These are phyloP conservation scores for Adansonia digitata DNA, from an alignment of 345 rosid genomes.

Conservation along the genomic window DNA sequence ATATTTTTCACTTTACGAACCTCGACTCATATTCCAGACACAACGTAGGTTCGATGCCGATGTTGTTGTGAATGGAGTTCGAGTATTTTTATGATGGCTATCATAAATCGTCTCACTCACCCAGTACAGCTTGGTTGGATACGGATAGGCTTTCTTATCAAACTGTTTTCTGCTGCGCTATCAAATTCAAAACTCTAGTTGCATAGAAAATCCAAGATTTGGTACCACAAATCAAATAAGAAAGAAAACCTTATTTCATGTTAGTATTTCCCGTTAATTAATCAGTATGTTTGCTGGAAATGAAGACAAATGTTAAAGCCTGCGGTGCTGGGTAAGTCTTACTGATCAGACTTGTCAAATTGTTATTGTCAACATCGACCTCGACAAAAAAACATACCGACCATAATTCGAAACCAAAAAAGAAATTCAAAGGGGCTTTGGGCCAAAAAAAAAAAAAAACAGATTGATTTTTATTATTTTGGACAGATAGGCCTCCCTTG, in stretches of 20 bases:
- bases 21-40: background rate
- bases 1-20: background rate
- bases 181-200: background rate
- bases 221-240: background rate
- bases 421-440: no score
- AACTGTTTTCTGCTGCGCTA: no score
- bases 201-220: background rate
- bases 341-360: background rate
- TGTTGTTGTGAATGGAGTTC: no score
- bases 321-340: background rate
- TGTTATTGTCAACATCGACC: background rate
- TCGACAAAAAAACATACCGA: background rate
- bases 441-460: no score
- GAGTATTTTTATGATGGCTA: background rate
- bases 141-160: background rate
- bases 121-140: background rate
- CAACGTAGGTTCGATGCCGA: background rate
- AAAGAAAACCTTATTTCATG: background rate
- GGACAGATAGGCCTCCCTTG: no score
- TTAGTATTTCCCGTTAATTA: background rate
- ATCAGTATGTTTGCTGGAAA: background rate
- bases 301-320: background rate
- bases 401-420: background rate
- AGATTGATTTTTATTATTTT: no score
- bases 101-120: background rate